These are phyloP conservation scores for Eucalyptus urophylla DNA, from an alignment of 345 rosid species.

Conservation along the genomic window DNA sequence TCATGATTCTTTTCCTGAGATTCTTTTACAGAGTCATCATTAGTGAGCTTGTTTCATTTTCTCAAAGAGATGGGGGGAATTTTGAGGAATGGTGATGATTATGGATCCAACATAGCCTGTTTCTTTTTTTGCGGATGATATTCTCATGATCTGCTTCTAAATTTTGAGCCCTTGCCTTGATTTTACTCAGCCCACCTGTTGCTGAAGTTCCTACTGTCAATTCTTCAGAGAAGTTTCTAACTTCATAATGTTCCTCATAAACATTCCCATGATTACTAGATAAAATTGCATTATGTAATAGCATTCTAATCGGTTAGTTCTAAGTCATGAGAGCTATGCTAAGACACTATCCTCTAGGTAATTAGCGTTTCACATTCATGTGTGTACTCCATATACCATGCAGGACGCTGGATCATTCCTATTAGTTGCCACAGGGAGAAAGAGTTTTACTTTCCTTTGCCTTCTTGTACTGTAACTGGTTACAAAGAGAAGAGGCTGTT, in stretches of 20 bases:
- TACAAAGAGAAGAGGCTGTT: not conserved
- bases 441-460: not conserved
- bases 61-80: not conserved
- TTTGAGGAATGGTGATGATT: not conserved
- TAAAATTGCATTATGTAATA: not conserved
- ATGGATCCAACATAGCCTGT: not conserved
- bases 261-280: not conserved
- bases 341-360: not conserved
- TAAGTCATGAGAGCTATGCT: not conserved
- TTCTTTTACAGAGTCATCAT: not conserved
- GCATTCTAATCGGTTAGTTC: not conserved
- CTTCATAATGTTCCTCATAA: not conserved
- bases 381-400: not conserved
- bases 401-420: not conserved
- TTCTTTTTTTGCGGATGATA: not conserved
- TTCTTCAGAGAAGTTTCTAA: not conserved
- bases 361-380: not conserved
- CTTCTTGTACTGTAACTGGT: not conserved
- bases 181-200: not conserved
- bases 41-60: not conserved
- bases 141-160: not conserved
- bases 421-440: not conserved
- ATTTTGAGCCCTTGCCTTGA: not conserved
- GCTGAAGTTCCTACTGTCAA: not conserved
- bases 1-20: not conserved